Evolutionary conservation across 2,329 filamentous ascomycete species (phyloP).

Genomic region (Aspergillus udagawae): DNA sequence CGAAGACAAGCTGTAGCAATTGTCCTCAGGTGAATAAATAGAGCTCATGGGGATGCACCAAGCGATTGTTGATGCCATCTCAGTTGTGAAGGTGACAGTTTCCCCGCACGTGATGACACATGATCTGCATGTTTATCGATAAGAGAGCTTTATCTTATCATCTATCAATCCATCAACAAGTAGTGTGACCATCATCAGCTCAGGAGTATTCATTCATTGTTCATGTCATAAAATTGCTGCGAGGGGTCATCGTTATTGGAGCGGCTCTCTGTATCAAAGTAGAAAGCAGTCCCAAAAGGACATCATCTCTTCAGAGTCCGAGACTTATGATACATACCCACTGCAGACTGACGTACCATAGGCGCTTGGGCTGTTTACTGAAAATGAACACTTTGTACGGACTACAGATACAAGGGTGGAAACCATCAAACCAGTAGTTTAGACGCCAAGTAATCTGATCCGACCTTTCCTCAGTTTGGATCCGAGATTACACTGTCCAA

Average conservation of each 20-base stretch:
- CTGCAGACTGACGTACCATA: not conserved
- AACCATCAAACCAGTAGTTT: not conserved
- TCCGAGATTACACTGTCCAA: not conserved
- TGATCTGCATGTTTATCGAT: constrained; percentile 11
- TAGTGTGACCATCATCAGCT: not conserved
- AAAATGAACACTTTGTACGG: not conserved
- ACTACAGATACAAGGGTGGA: not conserved
- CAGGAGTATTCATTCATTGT: not conserved
- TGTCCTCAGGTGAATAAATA: not conserved
- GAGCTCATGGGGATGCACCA: not conserved
- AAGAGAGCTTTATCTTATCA: constrained; percentile 11
- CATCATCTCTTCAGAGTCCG: not conserved
- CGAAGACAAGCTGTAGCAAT: not conserved
- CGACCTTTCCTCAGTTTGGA: not conserved
- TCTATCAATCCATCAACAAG: not conserved
- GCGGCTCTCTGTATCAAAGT: not conserved
- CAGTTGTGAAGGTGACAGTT: constrained; percentile 4
- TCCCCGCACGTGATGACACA: constrained; percentile 16
- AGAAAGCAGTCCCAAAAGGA: not conserved
- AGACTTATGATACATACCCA: no score
- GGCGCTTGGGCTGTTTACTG: not conserved
- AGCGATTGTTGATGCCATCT: not conserved
- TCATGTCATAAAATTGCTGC: not conserved
- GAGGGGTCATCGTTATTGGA: no score
- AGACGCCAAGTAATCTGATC: no score